A percentile compares a stretch with the other conserved stretches of the same genome.
These are phyloP conservation scores for Linum usitatissimum DNA, from an alignment of 345 rosid species.

Conservation along the genomic window DNA sequence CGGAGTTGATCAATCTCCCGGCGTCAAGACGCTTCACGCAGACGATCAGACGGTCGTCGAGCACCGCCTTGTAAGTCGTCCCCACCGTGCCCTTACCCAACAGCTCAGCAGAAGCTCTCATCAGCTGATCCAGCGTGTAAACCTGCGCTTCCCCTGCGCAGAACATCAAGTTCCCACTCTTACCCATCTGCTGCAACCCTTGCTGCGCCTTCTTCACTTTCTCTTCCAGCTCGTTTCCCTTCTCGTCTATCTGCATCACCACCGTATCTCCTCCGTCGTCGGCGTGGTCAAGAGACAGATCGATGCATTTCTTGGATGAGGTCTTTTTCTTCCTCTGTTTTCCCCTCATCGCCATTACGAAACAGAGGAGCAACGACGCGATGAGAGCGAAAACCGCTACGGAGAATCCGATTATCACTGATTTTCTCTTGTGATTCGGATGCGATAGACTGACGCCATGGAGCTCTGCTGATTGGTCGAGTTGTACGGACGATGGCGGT, in stretches of 20 bases:
- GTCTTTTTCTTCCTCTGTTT: constrained; percentile 30
- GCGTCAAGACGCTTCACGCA: constrained; percentile 75
- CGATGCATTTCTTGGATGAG: constrained; percentile 20
- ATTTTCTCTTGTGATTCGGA: constrained; percentile 30
- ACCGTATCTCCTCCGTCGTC: constrained; percentile 35
- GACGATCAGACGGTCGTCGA: constrained; percentile 68
- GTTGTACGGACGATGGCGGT: constrained; percentile 26
- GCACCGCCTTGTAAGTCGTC: constrained; percentile 76
- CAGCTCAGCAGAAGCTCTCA: constrained; percentile 89
- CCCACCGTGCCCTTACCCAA: constrained; percentile 77
- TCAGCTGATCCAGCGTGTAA: constrained; percentile 79
- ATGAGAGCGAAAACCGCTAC: constrained; percentile 37
- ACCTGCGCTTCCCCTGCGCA: constrained; percentile 81
- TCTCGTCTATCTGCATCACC: constrained; percentile 49
- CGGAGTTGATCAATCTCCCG: constrained; percentile 27
- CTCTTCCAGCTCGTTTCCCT: constrained; percentile 66
- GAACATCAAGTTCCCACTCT: constrained; percentile 71
- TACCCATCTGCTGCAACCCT: constrained; percentile 53
- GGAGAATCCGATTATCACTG: constrained; percentile 44
- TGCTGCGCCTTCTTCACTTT: constrained; percentile 61
- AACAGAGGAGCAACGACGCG: constrained; percentile 41
- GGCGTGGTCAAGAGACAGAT: constrained; percentile 25
- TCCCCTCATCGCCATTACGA: constrained; percentile 33
- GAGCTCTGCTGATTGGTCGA: constrained; percentile 41
- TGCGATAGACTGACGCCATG: constrained; percentile 32